A percentile compares a stretch with the other conserved stretches of the same genome.
These are phyloP conservation scores for Curvularia hawaiiensis DNA, from an alignment of 2,329 filamentous ascomycete species.

Conservation along the genomic window DNA sequence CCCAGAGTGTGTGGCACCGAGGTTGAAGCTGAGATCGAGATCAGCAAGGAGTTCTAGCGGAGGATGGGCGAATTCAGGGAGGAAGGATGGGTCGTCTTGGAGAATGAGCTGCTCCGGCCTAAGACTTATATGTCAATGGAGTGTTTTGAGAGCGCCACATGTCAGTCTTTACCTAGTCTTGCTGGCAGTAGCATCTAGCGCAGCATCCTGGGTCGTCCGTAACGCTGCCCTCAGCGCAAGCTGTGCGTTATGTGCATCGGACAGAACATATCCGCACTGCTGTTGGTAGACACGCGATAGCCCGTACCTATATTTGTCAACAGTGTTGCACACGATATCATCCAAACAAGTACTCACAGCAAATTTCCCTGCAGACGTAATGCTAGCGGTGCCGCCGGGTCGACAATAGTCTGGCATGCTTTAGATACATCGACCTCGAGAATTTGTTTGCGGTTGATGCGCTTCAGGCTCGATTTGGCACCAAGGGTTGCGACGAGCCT, in stretches of 20 bases:
- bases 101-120: slow-evolving; percentile 80
- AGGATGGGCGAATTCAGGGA: slow-evolving; percentile 68
- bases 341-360: slow-evolving; percentile 58
- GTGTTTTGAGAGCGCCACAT: background rate
- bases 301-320: slow-evolving; percentile 55
- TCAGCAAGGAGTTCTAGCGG: slow-evolving; percentile 60
- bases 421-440: slow-evolving; percentile 84
- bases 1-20: slow-evolving; percentile 41
- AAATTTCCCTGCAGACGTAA: slow-evolving; percentile 88
- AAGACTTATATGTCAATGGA: slow-evolving; percentile 10
- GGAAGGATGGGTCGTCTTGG: slow-evolving; percentile 81
- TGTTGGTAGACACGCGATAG: slow-evolving; percentile 84
- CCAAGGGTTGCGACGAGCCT: slow-evolving; percentile 94
- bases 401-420: slow-evolving; percentile 86
- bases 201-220: slow-evolving; percentile 61
- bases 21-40: slow-evolving; percentile 47
- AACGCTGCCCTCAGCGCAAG: slow-evolving; percentile 73
- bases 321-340: background rate
- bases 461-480: slow-evolving; percentile 70
- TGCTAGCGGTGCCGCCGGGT: slow-evolving; percentile 85
- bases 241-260: slow-evolving; percentile 77
- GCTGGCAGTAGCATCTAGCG: slow-evolving; percentile 72
- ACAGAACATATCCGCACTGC: slow-evolving; percentile 84
- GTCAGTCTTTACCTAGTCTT: slow-evolving; percentile 67
- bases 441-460: slow-evolving; percentile 83